Conservation (phyloP, 139 green algal species). For the Monoraphidium neglectum region DNA sequence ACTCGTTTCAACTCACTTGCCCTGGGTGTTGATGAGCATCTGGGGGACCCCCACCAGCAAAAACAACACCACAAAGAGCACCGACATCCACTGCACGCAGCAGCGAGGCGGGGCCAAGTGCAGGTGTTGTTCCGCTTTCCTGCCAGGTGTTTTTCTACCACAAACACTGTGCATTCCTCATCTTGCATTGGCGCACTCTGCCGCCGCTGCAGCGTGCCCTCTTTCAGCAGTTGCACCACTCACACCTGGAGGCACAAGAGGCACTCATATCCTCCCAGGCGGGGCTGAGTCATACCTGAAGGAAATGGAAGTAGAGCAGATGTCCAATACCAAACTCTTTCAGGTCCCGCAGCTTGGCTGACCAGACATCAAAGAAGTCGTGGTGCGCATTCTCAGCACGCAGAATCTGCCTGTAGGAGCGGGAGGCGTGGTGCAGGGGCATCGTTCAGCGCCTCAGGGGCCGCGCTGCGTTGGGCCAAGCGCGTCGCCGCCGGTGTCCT, state of each 20-base stretch:
- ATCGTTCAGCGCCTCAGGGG: neutral
- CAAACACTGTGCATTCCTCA: too few relatives aligned
- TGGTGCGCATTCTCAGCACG: slow-evolving; percentile 31
- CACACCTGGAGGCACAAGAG: too few relatives aligned
- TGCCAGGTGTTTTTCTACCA: too few relatives aligned
- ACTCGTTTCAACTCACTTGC: slow-evolving; percentile 9
- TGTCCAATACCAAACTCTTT: slow-evolving; percentile 39
- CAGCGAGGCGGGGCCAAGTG: too few relatives aligned
- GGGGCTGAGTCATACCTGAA: too few relatives aligned
- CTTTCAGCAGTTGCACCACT: too few relatives aligned
- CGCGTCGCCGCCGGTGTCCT: neutral
- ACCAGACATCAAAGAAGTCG: slow-evolving; percentile 40
- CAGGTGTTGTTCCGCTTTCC: too few relatives aligned
- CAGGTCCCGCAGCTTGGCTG: slow-evolving; percentile 32
- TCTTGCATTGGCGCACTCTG: too few relatives aligned
- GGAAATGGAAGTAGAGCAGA: slow-evolving; percentile 46
- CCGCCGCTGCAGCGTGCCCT: too few relatives aligned
- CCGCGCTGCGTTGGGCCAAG: neutral
- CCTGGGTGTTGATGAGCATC: slow-evolving; percentile 28
- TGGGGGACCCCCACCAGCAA: slow-evolving; percentile 20
- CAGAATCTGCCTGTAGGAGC: neutral
- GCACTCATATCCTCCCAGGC: too few relatives aligned
- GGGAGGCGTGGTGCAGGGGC: neutral
- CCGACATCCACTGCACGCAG: slow-evolving; percentile 33
- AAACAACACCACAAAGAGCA: slow-evolving; percentile 23